Percentiles rank a stretch among this genome's conserved stretches.
Evolutionary conservation across 208 protist species (phyloP).

Genomic region (Trypanosoma caninum): DNA sequence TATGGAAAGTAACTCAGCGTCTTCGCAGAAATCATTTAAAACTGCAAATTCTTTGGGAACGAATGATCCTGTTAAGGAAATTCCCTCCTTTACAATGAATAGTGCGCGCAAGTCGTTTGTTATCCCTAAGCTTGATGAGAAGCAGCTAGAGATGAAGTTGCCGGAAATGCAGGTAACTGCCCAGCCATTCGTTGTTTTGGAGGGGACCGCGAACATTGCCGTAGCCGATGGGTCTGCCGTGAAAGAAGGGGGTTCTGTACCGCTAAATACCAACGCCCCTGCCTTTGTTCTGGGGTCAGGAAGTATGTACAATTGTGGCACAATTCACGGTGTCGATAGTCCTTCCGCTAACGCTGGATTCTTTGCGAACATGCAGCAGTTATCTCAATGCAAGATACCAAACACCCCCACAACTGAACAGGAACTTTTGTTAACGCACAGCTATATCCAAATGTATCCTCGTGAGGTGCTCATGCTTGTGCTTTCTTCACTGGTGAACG

Average conservation of each 20-base stretch:
- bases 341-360: conserved; percentile 10
- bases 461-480: conserved; percentile 52
- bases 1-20: conserved; percentile 1
- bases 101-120: conserved; percentile 14
- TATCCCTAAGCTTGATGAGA: conserved; percentile 32
- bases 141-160: conserved; percentile 30
- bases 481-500: conserved; percentile 67
- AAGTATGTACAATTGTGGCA: conserved; percentile 4
- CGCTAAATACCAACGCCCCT: conserved; percentile 23
- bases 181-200: conserved; percentile 16
- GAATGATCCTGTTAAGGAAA: not conserved
- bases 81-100: not conserved
- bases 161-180: conserved; percentile 7
- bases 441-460: conserved; percentile 55
- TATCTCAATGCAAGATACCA: conserved; percentile 25
- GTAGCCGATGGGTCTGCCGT: not conserved
- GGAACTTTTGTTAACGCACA: conserved; percentile 50
- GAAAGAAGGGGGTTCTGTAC: conserved; percentile 12
- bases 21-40: conserved; percentile 5
- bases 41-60: not conserved
- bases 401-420: conserved; percentile 45
- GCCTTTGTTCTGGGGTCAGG: conserved; percentile 18
- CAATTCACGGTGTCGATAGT: conserved; percentile 19
- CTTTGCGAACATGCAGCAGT: conserved; percentile 36
- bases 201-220: conserved; percentile 6